phyloP scores from a whole-genome alignment of 1,139 yeast species.

The Blastobotrys arbuscula region DNA sequence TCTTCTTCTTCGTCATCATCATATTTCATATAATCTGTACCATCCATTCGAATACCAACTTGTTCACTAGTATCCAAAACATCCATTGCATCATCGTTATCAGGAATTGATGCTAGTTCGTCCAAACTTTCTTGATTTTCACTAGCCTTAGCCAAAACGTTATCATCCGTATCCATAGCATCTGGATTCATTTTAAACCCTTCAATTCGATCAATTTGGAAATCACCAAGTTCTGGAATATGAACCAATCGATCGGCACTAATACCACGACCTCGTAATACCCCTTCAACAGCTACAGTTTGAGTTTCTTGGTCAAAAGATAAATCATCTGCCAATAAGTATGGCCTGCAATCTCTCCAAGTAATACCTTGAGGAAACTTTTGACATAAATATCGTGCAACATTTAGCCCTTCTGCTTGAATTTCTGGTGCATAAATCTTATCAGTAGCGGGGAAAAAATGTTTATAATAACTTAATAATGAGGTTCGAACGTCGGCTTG shows the following conservation, averaged over 20 bases:
- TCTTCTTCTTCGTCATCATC: constrained; percentile 23
- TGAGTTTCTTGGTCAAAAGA: constrained; percentile 41
- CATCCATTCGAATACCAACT: constrained; percentile 66
- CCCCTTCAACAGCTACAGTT: constrained; percentile 64
- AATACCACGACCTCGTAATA: constrained; percentile 82
- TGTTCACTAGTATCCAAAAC: constrained; percentile 42
- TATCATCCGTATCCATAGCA: constrained; percentile 34
- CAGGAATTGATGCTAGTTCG: constrained; percentile 51
- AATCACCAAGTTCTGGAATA: constrained; percentile 87
- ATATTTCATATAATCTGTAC: constrained; percentile 52
- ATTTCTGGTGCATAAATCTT: constrained; percentile 68
- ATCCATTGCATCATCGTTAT: constrained; percentile 37
- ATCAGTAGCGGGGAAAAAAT: constrained; percentile 86
- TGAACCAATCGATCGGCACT: constrained; percentile 73
- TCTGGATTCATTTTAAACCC: constrained; percentile 21
- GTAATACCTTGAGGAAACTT: constrained; percentile 76
- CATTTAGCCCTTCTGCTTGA: constrained; percentile 61
- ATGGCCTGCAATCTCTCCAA: constrained; percentile 93
- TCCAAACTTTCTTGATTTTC: constrained; percentile 61
- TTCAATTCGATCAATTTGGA: constrained; percentile 58
- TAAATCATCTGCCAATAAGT: constrained; percentile 66
- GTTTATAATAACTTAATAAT: constrained; percentile 72
- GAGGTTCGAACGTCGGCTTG: constrained; percentile 78
- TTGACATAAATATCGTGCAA: constrained; percentile 73
- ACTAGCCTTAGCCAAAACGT: constrained; percentile 39